Base-by-base conservation (phyloP, 148 eudicot genomes). In the Fagopyrum tataricum region DNA sequence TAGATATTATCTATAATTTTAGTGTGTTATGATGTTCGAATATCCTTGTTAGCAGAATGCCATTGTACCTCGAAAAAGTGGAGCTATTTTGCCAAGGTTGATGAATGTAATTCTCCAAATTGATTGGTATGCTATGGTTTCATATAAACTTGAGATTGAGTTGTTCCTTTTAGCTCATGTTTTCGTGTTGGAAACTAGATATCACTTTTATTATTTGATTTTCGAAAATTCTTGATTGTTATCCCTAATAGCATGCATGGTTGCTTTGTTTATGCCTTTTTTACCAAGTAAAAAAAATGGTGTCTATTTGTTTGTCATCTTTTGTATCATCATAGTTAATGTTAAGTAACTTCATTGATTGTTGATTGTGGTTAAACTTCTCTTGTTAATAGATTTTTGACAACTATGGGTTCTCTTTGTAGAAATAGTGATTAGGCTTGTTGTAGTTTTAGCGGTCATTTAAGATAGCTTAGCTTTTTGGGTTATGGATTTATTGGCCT, bases 51-150 rank as follows among this genome's bases (percentile, higher is more conserved):
- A 79, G 81, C 91, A 95, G 98, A 97, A 90, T 83, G 97, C 91
- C 78, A 91, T 95, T 40, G 75, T 95, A 75, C 98, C 98, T 76
- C 85, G 97, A 72, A 81, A 91, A 72, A 91, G 97, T 79, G 83
- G 81, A 67, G 96, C 91, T 79, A 84, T 96, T 72, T 77, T 91
- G 77, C 85, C 90, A 41, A 88, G 97, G 80, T 76, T 91, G 80
- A 91, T 97, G 84, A 91, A 91, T 80, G 98, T 91, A 84, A 88
- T 95, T 73, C 81, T 94, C 67, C 89, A 85, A 71, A 91, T 97
- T 67, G 97, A 95, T 78, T 95, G 98, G 98, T 91, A 83, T 75
- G 89, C 58, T 79, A 44, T 23, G 52, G 26, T 49, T 37, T 73
- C 44, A 39, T 73, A 44, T 24, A 44, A 20, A 23, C 12, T 43